Evolutionary conservation across 202 grass and related monocot species (phyloP), one percentile per base, ranked within the genome.

Genomic region (Brachypodium distachyon): DNA sequence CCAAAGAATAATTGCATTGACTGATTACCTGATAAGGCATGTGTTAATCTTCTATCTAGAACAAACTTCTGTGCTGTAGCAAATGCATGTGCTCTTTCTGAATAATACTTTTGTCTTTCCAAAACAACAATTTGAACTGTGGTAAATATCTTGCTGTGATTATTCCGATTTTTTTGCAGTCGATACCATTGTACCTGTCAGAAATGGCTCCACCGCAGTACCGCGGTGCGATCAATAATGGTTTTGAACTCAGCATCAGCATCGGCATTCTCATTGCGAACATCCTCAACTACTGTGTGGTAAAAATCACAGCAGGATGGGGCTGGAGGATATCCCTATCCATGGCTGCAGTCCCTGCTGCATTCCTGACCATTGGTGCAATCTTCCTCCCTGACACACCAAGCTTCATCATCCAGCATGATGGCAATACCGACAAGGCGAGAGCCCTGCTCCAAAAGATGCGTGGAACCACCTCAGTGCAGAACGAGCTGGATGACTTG

Each of bases 161-260:
- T 62, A 8, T 2, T 48, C 33, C 57, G 47, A 53, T 44, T 54
- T 77, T 38, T 68, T 73, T 90, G 50, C 88, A 97, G 94, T 88
- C 86, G 23, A 93, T 94, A 48, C 91, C 94, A 34, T 64, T 97
- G 33, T 97, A 97, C 74, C 82, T 97, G 29, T 92, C 91, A n/a
- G 91, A 97, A 85, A 92, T 97, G 94, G 88, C 86, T 0, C 94
- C 88, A 18, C 82, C 91, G 0, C 81, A 48, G 4, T 86, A 97
- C 56, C 84, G 88, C n/a, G 94, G 94, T 21, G 94, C 94, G 42
- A 86, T 94, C 86, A 97, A 84, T 51, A 97, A 90, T 2, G 84
- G 84, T 2, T 97, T 97, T 34, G 91, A 94, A 50, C 87, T 97
- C 50, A 88, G 84, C 75, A 57, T 97, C 73, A 91, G 91, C 55